These are phyloP conservation scores for Mrakia blollopis DNA, from an alignment of 768 basidiomycete genomes.

Conservation along the genomic window DNA sequence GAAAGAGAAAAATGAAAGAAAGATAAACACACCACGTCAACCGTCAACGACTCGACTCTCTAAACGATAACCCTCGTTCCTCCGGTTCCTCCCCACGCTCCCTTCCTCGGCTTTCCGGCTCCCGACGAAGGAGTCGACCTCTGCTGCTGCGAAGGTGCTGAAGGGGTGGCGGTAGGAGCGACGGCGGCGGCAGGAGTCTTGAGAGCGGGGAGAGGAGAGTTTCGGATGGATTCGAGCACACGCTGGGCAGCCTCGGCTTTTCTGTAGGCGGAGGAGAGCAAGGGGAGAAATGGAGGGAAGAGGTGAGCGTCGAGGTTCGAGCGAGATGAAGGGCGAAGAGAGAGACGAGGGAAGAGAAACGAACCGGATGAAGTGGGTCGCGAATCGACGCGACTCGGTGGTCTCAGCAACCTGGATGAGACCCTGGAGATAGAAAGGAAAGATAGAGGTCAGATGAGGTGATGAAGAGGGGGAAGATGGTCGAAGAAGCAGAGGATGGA, in stretches of 20 bases:
- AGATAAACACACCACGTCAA: neutral
- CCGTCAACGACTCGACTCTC: neutral
- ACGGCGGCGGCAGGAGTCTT: slow-evolving; percentile 30
- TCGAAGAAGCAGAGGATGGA: slow-evolving; percentile 25
- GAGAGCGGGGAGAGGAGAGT: slow-evolving; percentile 52
- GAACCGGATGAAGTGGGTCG: slow-evolving; percentile 88
- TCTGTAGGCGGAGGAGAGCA: slow-evolving; percentile 1
- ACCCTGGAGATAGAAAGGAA: slow-evolving; percentile 54
- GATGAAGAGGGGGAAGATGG: neutral
- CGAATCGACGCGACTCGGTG: slow-evolving; percentile 85
- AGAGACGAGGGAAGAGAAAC: neutral
- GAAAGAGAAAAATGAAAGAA: neutral
- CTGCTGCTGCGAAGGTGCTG: slow-evolving; percentile 2
- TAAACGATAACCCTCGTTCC: slow-evolving; percentile 14
- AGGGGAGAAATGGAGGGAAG: neutral
- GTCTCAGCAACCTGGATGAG: slow-evolving; percentile 96
- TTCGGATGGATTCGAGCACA: slow-evolving; percentile 71
- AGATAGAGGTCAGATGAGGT: no score
- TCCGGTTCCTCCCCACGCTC: slow-evolving; percentile 14
- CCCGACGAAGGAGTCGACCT: neutral
- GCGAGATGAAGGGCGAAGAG: no score
- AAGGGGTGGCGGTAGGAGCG: neutral
- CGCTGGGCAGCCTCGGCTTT: slow-evolving; percentile 84
- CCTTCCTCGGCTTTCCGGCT: slow-evolving; percentile 17
- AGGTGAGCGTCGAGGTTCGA: neutral